Evolutionary conservation across 2,329 filamentous ascomycete genomes (phyloP), one percentile per base, ranked within the genome.

Genomic region (Fusarium nisikadoi): DNA sequence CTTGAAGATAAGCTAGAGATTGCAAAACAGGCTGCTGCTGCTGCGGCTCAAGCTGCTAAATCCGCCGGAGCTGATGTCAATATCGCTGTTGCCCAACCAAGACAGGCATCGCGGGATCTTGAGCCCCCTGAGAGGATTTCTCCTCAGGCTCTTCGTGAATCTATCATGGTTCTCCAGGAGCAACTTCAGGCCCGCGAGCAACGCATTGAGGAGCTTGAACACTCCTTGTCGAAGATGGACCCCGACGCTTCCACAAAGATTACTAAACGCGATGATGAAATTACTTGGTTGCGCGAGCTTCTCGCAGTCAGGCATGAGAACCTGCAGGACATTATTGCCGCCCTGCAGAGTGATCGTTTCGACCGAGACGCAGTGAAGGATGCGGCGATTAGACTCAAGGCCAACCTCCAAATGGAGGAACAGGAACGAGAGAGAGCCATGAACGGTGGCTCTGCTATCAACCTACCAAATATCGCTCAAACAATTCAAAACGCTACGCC

Each of bases 351-450:
- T 70, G 91, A 94, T 8, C 85, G 87, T 31, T 96, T 93, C 79
- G 92, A 98, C 80, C 89, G 90, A 63, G 90, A 94, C 70, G 88
- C 89, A 10, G 93, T 98, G 71, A 93, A 93, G 76, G 95, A 98
- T 79, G 94, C 95, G 10, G 93, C 94, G 39, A 98, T 98, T 75
- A 92, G 96, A 58, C 91, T 99, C 68, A 94, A 94, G 80, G 94
- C 96, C 19, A 98, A 97, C 78, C 86, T 99, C 39, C 94, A 98
- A 80, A 99, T 99, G 96, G 95, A 99, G 81, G 93, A 97, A 79
- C 94, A 97, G 80, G 95, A 98, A 82, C 93, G 94, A 56, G 95
- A 98, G 81, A 89, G 96, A 66, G 91, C 94, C 2, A 88, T 93
- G 83, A 91, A 92, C 59, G 91, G 91, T 52, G 89, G 89, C 19